phyloP scores from a whole-genome alignment of 1,139 yeast genomes.

The Nakaseomyces glabratus region DNA sequence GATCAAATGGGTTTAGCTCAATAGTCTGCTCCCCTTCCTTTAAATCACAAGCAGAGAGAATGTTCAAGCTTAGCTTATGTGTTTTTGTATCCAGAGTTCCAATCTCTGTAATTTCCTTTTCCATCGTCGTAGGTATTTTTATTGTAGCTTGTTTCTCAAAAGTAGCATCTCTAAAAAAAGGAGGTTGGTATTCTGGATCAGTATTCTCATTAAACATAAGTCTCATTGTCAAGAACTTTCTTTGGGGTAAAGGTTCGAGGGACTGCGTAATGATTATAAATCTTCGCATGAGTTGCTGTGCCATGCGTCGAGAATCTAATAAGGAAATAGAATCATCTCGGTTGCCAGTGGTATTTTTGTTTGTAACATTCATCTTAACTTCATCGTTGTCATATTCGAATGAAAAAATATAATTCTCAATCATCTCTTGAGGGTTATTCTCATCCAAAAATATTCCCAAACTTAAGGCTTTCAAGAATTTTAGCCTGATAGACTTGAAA shows the following conservation, averaged over 20 bases:
- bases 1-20: slow-evolving; percentile 30
- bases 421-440: slow-evolving; percentile 32
- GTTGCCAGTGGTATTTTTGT: slow-evolving; percentile 4
- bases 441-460: slow-evolving; percentile 39
- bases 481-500: slow-evolving; percentile 36
- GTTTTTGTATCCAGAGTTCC: slow-evolving; percentile 25
- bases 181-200: slow-evolving; percentile 42
- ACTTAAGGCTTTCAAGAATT: slow-evolving; percentile 39
- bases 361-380: slow-evolving; percentile 25
- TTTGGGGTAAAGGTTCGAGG: slow-evolving; percentile 40
- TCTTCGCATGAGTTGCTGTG: slow-evolving; percentile 40
- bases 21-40: slow-evolving; percentile 8
- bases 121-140: slow-evolving; percentile 22
- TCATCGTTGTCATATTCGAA: slow-evolving; percentile 34
- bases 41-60: slow-evolving; percentile 20
- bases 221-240: slow-evolving; percentile 39
- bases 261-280: slow-evolving; percentile 46
- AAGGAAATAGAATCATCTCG: slow-evolving; percentile 21
- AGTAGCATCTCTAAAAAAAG: slow-evolving; percentile 39
- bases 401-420: slow-evolving; percentile 44
- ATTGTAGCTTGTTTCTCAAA: slow-evolving; percentile 29
- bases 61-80: slow-evolving; percentile 22
- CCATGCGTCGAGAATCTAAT: slow-evolving; percentile 34
- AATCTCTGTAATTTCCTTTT: slow-evolving; percentile 18
- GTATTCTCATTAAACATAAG: slow-evolving; percentile 41